These are phyloP conservation scores for Dujonia santamariae DNA, from an alignment of 1,139 yeast genomes.

Conservation along the genomic window DNA sequence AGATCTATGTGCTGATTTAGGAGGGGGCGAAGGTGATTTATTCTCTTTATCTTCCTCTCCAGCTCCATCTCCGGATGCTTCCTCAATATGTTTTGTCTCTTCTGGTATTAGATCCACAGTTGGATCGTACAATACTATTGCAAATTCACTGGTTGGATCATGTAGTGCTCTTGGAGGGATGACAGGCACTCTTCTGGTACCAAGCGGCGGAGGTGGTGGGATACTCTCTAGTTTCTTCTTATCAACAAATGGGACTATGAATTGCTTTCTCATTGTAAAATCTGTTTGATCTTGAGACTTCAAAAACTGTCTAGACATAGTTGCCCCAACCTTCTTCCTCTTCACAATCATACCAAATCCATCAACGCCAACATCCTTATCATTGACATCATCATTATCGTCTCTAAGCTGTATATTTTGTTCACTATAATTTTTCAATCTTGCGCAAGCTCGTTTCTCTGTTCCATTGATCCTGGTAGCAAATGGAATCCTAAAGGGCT, in stretches of 20 bases:
- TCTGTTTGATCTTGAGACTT: conserved; percentile 29
- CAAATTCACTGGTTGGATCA: conserved; percentile 91
- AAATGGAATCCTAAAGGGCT: conserved; percentile 45
- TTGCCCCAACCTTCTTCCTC: conserved; percentile 45
- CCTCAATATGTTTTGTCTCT: conserved; percentile 13
- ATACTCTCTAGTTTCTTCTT: conserved; percentile 16
- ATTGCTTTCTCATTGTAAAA: conserved; percentile 36
- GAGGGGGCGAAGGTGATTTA: conserved; percentile 8
- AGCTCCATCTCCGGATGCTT: conserved; percentile 31
- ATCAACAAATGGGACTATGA: conserved; percentile 49
- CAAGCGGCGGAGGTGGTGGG: conserved; percentile 66
- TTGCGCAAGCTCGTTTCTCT: conserved; percentile 12
- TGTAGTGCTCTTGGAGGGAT: conserved; percentile 86
- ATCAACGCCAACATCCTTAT: conserved; percentile 13
- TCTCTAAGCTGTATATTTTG: conserved; percentile 12
- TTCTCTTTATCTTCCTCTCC: conserved; percentile 19
- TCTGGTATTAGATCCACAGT: conserved; percentile 70
- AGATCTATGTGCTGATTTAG: conserved; percentile 48
- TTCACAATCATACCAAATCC: conserved; percentile 24
- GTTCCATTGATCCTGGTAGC: conserved; percentile 19
- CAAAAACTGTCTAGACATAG: conserved; percentile 41
- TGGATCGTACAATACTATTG: conserved; percentile 93
- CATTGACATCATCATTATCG: neutral
- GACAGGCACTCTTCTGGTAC: conserved; percentile 67
- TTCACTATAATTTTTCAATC: conserved; percentile 16